Evolutionary conservation across 2,329 filamentous ascomycete species (phyloP).

Genomic region (Fusarium phyllophilum): DNA sequence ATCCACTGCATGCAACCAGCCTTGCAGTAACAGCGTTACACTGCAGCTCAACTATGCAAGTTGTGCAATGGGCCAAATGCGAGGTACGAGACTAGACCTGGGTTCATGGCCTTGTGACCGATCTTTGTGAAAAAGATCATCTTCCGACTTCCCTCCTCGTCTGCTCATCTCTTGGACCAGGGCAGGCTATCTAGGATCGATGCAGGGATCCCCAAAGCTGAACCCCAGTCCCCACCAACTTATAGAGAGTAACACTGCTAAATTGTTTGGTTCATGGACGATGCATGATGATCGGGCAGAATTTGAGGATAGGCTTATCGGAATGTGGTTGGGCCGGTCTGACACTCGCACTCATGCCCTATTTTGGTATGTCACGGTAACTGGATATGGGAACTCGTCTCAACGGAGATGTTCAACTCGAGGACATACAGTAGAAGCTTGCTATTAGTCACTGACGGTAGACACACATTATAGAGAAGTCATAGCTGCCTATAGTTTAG

Average conservation of each 20-base stretch:
- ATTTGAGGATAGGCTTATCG: constrained; percentile 2
- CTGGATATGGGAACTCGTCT: neutral
- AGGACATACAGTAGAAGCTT: neutral
- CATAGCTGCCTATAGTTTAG: neutral
- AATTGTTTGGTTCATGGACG: neutral
- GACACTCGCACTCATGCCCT: constrained; percentile 33
- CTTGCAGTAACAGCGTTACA: constrained; percentile 16
- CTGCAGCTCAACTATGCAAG: neutral
- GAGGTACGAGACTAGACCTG: constrained; percentile 9
- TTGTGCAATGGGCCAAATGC: neutral
- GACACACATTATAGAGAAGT: neutral
- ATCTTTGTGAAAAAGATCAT: constrained; percentile 24
- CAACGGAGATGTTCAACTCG: neutral
- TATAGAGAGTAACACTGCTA: constrained; percentile 8
- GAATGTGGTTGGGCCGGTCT: constrained; percentile 41
- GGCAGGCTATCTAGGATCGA: constrained; percentile 18
- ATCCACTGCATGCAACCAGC: neutral
- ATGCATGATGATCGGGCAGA: constrained; percentile 10
- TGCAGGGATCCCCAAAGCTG: constrained; percentile 37
- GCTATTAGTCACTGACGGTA: neutral
- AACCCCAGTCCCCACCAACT: constrained; percentile 26
- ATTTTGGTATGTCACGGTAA: neutral
- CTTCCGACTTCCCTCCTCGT: constrained; percentile 28
- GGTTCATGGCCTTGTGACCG: constrained; percentile 25
- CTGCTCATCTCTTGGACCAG: constrained; percentile 16